A percentile compares a stretch with the other conserved stretches of the same genome.
Conservation (phyloP, 2,329 filamentous ascomycete species). For the Fusarium chuoi region DNA sequence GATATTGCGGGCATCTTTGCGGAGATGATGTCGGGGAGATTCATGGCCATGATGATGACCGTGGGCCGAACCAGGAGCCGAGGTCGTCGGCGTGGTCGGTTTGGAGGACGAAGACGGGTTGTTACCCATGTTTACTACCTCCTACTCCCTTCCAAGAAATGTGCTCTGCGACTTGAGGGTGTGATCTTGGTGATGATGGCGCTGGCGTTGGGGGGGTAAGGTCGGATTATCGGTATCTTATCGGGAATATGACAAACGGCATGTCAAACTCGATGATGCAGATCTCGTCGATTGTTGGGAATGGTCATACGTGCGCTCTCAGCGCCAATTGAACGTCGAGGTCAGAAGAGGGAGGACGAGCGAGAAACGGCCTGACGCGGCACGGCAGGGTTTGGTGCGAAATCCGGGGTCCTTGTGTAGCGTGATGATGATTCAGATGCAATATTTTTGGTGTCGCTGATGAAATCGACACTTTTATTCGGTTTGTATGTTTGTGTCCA, state of each 20-base stretch:
- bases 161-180: background rate
- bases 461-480: background rate
- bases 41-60: slow-evolving; percentile 39
- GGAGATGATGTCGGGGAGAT: slow-evolving; percentile 46
- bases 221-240: slow-evolving; percentile 29
- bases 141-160: slow-evolving; percentile 13
- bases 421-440: slow-evolving; percentile 20
- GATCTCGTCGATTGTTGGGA: background rate
- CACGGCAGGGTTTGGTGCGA: slow-evolving; percentile 30
- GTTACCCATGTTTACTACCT: slow-evolving; percentile 49
- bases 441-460: background rate
- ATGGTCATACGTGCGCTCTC: slow-evolving; percentile 15
- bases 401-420: slow-evolving; percentile 32
- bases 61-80: slow-evolving; percentile 42
- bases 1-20: slow-evolving; percentile 58
- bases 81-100: slow-evolving; percentile 47
- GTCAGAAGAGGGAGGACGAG: slow-evolving; percentile 9
- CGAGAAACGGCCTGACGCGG: slow-evolving; percentile 26
- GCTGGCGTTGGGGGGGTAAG: background rate
- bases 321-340: slow-evolving; percentile 30
- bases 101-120: slow-evolving; percentile 53
- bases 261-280: slow-evolving; percentile 27
- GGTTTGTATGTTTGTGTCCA: background rate
- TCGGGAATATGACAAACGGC: slow-evolving; percentile 21
- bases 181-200: background rate